Base-by-base conservation (phyloP, 768 basidiomycete genomes). In the Leccinum ochraceum region DNA sequence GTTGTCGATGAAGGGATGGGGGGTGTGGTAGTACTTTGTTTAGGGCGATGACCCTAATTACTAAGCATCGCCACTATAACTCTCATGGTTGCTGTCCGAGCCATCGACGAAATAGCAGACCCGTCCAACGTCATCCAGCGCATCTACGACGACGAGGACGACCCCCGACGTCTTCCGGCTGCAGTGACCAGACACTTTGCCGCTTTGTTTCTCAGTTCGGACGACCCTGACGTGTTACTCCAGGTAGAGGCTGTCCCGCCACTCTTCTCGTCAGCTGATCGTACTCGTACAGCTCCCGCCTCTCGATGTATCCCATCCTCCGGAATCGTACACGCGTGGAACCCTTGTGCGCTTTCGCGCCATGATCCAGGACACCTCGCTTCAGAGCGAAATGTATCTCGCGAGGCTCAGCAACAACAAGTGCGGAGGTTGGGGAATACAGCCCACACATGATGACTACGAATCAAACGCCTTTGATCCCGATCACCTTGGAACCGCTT, bases 341-440 rank as follows among this genome's bases (percentile, higher is more conserved):
- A 74, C 84, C 0, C 79, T 93, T 4, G 88, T 94, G 3, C 78
- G 82, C 20, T 92, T 93, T 71, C 81, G 84, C 34, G 87, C 82
- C 26, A 90, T 93, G 88, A 79, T 93, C 32, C 92, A 94, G 71
- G 92, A 93, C 68, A 92, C 90, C 2, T 90, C 90, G 3, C 69
- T 82, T 17, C 85, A 88, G 6, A 82, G 84, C 0, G 89, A 92
- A 69, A 78, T 94, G 63, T 94, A 94, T 72, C 76, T 90, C 46
- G 81, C 85, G 3, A 78, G 69, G 46, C 71, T 77, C 26, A 58
- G 68, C 48, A 71, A 76, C 37, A 79, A 77, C 1, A 68, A 67
- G 48, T 84, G 81, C 58, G 90, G 89, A 28, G 92, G 91, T n/a
- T 93, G 92, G 92, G 91, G 89, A 6, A 73, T 89, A 59, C 26